Percentiles rank a stretch among this genome's conserved stretches.
phyloP scores from a whole-genome alignment of 2,329 filamentous ascomycete genomes.

The Aspergillus sp. region DNA sequence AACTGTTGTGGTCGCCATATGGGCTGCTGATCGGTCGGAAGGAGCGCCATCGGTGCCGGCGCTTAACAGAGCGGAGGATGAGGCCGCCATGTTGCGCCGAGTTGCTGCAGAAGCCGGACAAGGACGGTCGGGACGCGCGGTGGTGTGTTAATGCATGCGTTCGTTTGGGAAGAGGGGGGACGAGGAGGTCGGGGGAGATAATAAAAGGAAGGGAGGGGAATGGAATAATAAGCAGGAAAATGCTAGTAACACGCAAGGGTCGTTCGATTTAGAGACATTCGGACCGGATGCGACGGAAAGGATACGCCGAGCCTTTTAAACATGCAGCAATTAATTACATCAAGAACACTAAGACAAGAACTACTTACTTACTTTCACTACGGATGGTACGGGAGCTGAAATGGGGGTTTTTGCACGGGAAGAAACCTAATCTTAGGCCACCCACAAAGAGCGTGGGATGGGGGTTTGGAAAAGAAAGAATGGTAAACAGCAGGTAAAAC shows the following conservation, averaged over 20 bases:
- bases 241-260: constrained; percentile 3
- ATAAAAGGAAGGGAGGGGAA: constrained; percentile 4
- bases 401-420: neutral
- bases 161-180: neutral
- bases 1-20: constrained; percentile 87
- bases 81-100: constrained; percentile 20
- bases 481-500: neutral
- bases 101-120: constrained; percentile 21
- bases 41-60: constrained; percentile 20
- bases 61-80: constrained; percentile 21
- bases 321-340: neutral
- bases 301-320: constrained; percentile 2
- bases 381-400: neutral
- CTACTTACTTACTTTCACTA: neutral
- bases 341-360: neutral
- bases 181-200: neutral
- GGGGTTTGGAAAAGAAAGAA: neutral
- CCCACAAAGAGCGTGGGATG: neutral
- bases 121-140: constrained; percentile 5
- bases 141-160: constrained; percentile 22
- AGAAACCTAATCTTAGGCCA: neutral
- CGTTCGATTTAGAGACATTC: neutral
- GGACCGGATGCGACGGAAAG: constrained; percentile 13
- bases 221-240: neutral
- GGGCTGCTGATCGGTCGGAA: constrained; percentile 46